Conservation (phyloP, 2,329 filamentous ascomycete species). For the Cordyceps javanica region DNA sequence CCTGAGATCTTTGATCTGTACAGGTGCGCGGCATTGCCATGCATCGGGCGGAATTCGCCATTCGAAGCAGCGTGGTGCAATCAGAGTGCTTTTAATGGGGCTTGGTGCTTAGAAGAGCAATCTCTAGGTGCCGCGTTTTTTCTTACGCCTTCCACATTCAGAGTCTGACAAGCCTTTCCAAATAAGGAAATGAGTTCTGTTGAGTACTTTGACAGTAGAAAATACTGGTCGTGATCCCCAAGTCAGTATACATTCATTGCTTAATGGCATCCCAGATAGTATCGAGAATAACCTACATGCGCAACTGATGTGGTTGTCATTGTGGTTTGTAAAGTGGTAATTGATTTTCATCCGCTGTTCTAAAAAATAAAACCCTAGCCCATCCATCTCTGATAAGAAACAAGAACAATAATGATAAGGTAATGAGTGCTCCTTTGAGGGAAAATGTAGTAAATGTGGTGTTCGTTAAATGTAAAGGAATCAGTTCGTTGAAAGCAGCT, state of each 20-base stretch:
- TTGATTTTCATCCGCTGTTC: background rate
- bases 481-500: background rate
- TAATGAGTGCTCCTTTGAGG: background rate
- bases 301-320: background rate
- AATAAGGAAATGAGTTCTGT: background rate
- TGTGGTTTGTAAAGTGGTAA: background rate
- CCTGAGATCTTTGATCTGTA: background rate
- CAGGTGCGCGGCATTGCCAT: background rate
- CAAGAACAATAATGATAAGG: background rate
- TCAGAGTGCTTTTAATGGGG: background rate
- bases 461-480: background rate
- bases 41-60: background rate
- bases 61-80: background rate
- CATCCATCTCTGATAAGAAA: slow-evolving; percentile 5
- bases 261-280: background rate
- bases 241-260: background rate
- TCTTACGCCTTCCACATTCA: background rate
- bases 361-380: background rate
- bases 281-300: background rate
- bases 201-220: background rate
- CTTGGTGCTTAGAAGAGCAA: slow-evolving; percentile 8
- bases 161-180: background rate
- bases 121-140: background rate
- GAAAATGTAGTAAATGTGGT: background rate
- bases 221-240: background rate